These are phyloP conservation scores for Lachnellula hyalina DNA, from an alignment of 2,329 filamentous ascomycete genomes.

Conservation along the genomic window DNA sequence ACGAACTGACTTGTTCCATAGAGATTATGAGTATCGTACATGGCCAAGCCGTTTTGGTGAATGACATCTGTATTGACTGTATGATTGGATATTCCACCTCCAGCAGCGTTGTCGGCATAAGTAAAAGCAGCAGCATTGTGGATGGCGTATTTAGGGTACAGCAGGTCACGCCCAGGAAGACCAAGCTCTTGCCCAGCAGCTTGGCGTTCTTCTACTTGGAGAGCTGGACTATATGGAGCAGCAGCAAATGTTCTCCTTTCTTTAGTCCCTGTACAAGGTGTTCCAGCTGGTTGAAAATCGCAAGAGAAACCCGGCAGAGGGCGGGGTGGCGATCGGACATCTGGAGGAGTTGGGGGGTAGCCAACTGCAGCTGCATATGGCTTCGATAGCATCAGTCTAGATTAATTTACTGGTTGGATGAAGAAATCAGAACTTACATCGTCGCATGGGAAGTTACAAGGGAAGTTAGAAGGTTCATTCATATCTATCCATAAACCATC, in stretches of 20 bases:
- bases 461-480: constrained; percentile 46
- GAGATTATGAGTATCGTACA: constrained; percentile 74
- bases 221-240: not conserved
- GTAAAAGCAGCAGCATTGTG: constrained; percentile 53
- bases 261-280: constrained; percentile 30
- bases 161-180: constrained; percentile 56
- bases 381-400: not conserved
- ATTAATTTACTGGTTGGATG: not conserved
- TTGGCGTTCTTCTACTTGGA: constrained; percentile 8
- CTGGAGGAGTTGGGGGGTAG: constrained; percentile 56
- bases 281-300: constrained; percentile 56
- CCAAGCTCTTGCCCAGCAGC: constrained; percentile 44
- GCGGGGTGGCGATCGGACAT: constrained; percentile 58
- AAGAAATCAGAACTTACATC: constrained; percentile 26
- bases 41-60: constrained; percentile 59
- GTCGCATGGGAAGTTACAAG: constrained; percentile 50
- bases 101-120: constrained; percentile 37
- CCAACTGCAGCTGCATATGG: constrained; percentile 35
- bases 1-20: constrained; percentile 55
- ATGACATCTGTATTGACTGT: constrained; percentile 63
- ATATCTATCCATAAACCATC: constrained; percentile 76
- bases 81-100: constrained; percentile 47
- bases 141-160: constrained; percentile 61
- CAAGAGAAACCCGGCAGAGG: constrained; percentile 64
- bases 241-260: constrained; percentile 17